These are phyloP conservation scores for Domatiomyces catenatus DNA, from an alignment of 2,329 filamentous ascomycete species.

Conservation along the genomic window DNA sequence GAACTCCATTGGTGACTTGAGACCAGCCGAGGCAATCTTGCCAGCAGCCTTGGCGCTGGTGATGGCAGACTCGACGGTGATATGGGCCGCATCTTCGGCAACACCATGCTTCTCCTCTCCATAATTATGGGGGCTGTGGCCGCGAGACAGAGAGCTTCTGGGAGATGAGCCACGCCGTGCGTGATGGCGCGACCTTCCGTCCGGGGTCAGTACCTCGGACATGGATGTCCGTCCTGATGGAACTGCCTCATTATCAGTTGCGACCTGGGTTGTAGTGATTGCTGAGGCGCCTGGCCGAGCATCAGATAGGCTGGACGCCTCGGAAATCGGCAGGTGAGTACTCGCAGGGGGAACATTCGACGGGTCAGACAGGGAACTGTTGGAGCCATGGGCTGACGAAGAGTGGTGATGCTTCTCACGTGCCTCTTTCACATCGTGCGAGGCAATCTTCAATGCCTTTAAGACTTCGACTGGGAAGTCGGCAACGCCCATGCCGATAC, in stretches of 20 bases:
- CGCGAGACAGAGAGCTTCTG: slow-evolving; percentile 15
- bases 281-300: not conserved
- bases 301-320: not conserved
- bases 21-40: slow-evolving; percentile 57
- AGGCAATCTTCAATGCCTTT: slow-evolving; percentile 22
- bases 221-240: slow-evolving; percentile 8
- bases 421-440: slow-evolving; percentile 14
- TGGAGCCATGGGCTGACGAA: slow-evolving; percentile 1
- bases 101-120: slow-evolving; percentile 6
- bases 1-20: slow-evolving; percentile 73
- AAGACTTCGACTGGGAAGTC: slow-evolving; percentile 49
- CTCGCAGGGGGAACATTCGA: slow-evolving; percentile 4
- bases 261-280: not conserved
- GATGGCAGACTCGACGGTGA: slow-evolving; percentile 43
- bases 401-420: slow-evolving; percentile 7
- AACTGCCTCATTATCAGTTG: not conserved
- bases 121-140: slow-evolving; percentile 4
- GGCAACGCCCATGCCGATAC: slow-evolving; percentile 66
- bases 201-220: slow-evolving; percentile 7
- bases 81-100: slow-evolving; percentile 20
- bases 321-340: not conserved
- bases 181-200: slow-evolving; percentile 6
- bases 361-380: slow-evolving; percentile 1
- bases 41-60: slow-evolving; percentile 53
- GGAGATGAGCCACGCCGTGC: slow-evolving; percentile 3